Evolutionary conservation across 768 basidiomycete genomes (phyloP).

Genomic region (Tylopilus rubrobrunneus): DNA sequence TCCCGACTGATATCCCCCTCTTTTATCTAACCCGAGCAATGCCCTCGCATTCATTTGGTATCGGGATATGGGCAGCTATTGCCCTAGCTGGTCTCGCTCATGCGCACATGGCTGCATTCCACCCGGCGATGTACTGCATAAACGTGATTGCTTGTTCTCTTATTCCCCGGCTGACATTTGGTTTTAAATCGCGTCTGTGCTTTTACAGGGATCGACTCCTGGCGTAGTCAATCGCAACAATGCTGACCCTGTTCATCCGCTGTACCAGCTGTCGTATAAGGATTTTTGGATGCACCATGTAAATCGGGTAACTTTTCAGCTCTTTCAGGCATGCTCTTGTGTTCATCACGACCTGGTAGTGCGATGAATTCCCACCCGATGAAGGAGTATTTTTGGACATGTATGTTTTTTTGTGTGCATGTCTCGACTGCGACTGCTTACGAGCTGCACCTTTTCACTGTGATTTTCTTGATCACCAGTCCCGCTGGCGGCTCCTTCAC

Average conservation of each 20-base stretch:
- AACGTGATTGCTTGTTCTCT: constrained; percentile 5
- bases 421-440: neutral
- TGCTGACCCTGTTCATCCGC: neutral
- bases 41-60: neutral
- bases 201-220: constrained; percentile 2
- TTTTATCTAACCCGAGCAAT: neutral
- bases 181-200: neutral
- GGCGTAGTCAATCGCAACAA: neutral
- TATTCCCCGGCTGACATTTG: neutral
- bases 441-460: neutral
- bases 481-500: neutral
- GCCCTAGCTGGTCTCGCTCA: constrained; percentile 8
- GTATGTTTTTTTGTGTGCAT: constrained; percentile 3
- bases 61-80: constrained; percentile 6
- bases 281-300: constrained; percentile 7
- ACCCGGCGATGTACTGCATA: neutral
- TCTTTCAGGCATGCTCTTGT: neutral
- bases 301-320: neutral
- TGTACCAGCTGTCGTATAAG: neutral
- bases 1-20: neutral
- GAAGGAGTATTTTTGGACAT: neutral
- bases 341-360: constrained; percentile 4
- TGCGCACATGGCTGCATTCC: constrained; percentile 1
- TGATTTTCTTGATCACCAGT: neutral
- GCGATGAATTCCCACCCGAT: neutral